Conservation (phyloP, 179 eudicot species). For the Camellia oleifera region DNA sequence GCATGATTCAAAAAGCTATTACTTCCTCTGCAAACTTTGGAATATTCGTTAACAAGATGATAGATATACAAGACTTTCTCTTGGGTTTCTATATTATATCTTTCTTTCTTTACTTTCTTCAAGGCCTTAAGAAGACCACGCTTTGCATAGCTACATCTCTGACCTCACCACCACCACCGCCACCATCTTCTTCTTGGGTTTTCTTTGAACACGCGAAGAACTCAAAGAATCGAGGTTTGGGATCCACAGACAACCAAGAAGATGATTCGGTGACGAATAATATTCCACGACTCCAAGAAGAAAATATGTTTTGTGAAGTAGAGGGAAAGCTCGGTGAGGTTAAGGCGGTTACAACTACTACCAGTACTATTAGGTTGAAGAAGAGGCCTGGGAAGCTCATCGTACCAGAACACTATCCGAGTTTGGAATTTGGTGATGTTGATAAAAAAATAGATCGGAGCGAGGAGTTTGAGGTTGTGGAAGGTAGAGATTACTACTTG, state of each 20-base stretch:
- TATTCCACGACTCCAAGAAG: too few species aligned
- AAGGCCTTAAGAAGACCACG: slow-evolving; percentile 13
- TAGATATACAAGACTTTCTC: slow-evolving; percentile 9
- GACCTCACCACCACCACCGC: neutral
- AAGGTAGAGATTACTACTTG: slow-evolving; percentile 39
- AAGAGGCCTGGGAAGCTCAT: slow-evolving; percentile 46
- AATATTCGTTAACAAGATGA: neutral
- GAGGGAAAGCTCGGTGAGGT: neutral
- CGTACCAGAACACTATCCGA: slow-evolving; percentile 30
- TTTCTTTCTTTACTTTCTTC: slow-evolving; percentile 13
- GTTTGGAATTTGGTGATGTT: slow-evolving; percentile 15
- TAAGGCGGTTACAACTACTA: neutral
- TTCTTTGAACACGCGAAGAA: neutral
- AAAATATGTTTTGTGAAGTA: neutral
- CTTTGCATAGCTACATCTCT: neutral
- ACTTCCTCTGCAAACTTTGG: neutral
- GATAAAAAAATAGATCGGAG: slow-evolving; percentile 20
- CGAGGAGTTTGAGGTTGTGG: slow-evolving; percentile 29
- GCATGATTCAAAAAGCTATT: neutral
- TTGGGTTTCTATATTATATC: slow-evolving; percentile 23
- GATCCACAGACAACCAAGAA: neutral
- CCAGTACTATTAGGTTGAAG: slow-evolving; percentile 10
- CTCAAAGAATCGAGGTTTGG: neutral
- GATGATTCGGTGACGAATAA: neutral
- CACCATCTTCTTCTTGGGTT: neutral